These are phyloP conservation scores for Cardamine occulta DNA, from an alignment of 345 rosid genomes.

Conservation along the genomic window DNA sequence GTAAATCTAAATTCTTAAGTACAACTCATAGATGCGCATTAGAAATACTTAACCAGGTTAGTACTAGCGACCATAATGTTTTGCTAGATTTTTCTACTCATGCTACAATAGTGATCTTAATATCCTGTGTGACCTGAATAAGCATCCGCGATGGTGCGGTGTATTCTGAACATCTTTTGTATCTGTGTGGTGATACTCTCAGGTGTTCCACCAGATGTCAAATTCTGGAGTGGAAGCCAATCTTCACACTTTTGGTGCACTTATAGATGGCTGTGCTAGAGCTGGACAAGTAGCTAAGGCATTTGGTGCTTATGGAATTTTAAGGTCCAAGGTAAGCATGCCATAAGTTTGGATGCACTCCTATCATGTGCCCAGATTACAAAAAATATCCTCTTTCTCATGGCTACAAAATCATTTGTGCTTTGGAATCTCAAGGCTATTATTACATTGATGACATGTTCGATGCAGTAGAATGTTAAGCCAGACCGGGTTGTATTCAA, in stretches of 20 bases:
- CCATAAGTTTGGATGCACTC: constrained; percentile 25
- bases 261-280: constrained; percentile 96
- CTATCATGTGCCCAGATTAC: constrained; percentile 10
- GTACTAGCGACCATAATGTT: neutral
- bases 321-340: constrained; percentile 88
- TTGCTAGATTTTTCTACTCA: constrained; percentile 2
- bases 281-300: constrained; percentile 98
- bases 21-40: neutral
- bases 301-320: constrained; percentile 96
- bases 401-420: constrained; percentile 20
- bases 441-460: constrained; percentile 54
- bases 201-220: constrained; percentile 96
- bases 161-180: constrained; percentile 14
- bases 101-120: constrained; percentile 1
- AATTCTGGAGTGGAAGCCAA: constrained; percentile 93
- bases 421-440: constrained; percentile 38
- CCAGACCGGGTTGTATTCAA: constrained; percentile 99
- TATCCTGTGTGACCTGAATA: neutral
- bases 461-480: constrained; percentile 93
- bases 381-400: neutral
- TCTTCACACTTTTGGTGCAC: constrained; percentile 90
- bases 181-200: constrained; percentile 22
- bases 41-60: neutral
- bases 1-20: constrained; percentile 3
- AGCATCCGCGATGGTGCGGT: constrained; percentile 11